These are phyloP conservation scores for Monsonia emarginata DNA, from an alignment of 441 rosid species.

Conservation along the genomic window DNA sequence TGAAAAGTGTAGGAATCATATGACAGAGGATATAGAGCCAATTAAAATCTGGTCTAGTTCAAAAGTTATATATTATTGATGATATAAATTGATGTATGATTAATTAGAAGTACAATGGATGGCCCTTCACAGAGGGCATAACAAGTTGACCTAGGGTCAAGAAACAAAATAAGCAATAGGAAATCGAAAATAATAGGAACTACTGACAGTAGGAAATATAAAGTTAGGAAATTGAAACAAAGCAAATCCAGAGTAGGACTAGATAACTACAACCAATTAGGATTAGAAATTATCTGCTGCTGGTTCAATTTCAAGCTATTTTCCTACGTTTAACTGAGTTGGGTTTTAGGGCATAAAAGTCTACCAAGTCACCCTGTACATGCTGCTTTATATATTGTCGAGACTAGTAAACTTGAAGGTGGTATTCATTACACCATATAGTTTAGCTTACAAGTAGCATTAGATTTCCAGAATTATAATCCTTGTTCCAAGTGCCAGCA, in stretches of 20 bases:
- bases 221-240: too few species aligned
- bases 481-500: not conserved
- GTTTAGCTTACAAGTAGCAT: not conserved
- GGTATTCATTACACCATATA: not conserved
- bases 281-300: too few species aligned
- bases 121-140: too few species aligned
- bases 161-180: too few species aligned
- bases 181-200: too few species aligned
- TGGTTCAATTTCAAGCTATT: not conserved
- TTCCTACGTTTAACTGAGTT: not conserved
- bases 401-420: not conserved
- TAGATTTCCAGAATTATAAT: not conserved
- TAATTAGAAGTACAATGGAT: too few species aligned
- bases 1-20: not conserved
- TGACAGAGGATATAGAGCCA: not conserved
- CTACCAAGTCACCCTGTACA: not conserved
- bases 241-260: too few species aligned
- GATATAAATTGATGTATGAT: too few species aligned
- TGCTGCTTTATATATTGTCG: too few species aligned
- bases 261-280: too few species aligned
- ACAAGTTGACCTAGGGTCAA: too few species aligned
- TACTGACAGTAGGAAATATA: too few species aligned
- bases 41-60: not conserved
- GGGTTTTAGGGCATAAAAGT: not conserved
- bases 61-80: not conserved